phyloP scores from a whole-genome alignment of 2,329 filamentous ascomycete genomes.

The Alternaria angustiovoidea region DNA sequence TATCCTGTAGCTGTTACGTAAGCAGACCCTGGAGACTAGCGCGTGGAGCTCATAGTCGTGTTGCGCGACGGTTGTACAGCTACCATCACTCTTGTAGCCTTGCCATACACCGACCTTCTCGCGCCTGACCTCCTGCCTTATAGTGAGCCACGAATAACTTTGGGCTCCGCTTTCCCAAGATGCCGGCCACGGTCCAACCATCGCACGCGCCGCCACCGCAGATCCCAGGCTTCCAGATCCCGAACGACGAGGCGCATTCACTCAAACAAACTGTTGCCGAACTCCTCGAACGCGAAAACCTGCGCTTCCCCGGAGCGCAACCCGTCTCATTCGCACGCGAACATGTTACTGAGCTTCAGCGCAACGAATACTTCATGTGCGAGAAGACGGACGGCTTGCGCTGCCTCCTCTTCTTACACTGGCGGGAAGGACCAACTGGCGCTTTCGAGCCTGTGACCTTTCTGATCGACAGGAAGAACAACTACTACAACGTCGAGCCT shows the following conservation, averaged over 20 bases:
- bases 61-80: background rate
- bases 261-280: slow-evolving; percentile 78
- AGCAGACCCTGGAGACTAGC: slow-evolving; percentile 5
- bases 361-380: slow-evolving; percentile 93
- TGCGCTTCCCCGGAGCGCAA: slow-evolving; percentile 85
- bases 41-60: background rate
- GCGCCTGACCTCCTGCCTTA: background rate
- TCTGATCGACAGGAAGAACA: slow-evolving; percentile 96
- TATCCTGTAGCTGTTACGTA: slow-evolving; percentile 3
- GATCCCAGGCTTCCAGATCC: slow-evolving; percentile 45
- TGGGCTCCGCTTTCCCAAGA: slow-evolving; percentile 2
- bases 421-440: slow-evolving; percentile 56
- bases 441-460: slow-evolving; percentile 68
- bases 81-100: background rate
- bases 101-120: background rate
- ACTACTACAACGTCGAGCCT: slow-evolving; percentile 84
- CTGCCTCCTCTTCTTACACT: slow-evolving; percentile 91
- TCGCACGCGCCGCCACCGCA: slow-evolving; percentile 42
- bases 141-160: background rate
- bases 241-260: slow-evolving; percentile 42
- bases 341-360: slow-evolving; percentile 83
- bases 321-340: slow-evolving; percentile 88
- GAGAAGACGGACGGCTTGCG: slow-evolving; percentile 98
- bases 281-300: slow-evolving; percentile 74
- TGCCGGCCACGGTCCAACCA: slow-evolving; percentile 27